Conservation (phyloP, 306 rosid species). For the Hippophae tibetana region DNA sequence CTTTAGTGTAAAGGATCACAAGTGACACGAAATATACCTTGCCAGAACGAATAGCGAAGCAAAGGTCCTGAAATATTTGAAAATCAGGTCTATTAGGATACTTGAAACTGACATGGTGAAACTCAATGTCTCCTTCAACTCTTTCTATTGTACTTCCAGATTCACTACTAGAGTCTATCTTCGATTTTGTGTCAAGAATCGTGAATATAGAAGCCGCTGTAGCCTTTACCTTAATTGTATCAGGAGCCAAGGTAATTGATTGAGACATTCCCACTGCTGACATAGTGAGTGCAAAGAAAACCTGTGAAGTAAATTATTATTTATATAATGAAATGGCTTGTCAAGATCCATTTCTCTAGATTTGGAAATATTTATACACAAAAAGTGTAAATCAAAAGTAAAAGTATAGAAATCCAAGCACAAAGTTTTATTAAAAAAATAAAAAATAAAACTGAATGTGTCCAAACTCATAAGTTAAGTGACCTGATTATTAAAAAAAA, state of each 20-base stretch:
- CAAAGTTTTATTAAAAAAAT: too few species aligned
- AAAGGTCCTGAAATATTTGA: neutral
- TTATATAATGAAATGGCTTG: neutral
- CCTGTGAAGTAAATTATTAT: conserved; percentile 22
- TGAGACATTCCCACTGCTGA: conserved; percentile 42
- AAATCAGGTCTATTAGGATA: conserved; percentile 52
- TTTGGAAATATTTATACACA: too few species aligned
- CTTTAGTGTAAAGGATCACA: too few species aligned
- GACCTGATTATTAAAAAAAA: too few species aligned
- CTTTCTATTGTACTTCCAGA: conserved; percentile 34
- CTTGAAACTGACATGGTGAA: conserved; percentile 44
- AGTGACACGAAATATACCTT: too few species aligned
- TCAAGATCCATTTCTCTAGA: too few species aligned
- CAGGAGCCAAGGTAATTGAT: conserved; percentile 33
- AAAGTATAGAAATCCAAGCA: too few species aligned
- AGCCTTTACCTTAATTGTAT: conserved; percentile 43
- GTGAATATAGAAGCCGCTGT: conserved; percentile 52
- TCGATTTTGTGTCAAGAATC: conserved; percentile 46
- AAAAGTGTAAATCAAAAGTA: too few species aligned
- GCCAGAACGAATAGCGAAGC: too few species aligned
- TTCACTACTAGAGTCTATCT: conserved; percentile 37
- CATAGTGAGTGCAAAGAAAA: conserved; percentile 45
- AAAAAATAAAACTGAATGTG: too few species aligned
- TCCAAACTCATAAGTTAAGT: too few species aligned
- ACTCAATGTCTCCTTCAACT: conserved; percentile 51